Base-by-base conservation (phyloP, 805 yeast genomes). In the Metschnikowia lochheadii region DNA sequence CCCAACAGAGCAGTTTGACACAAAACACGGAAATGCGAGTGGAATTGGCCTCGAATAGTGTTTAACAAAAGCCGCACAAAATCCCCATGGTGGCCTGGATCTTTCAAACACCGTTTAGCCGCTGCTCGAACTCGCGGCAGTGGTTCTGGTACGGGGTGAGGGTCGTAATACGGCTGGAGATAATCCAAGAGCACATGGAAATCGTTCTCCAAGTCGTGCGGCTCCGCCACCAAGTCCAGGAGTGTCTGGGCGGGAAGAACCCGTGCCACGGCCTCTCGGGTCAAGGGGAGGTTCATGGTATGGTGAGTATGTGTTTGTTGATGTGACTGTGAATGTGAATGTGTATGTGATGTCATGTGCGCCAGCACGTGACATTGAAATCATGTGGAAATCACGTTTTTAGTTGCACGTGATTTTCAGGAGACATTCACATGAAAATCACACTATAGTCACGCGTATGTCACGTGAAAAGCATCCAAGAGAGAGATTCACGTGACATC, bases 81-180 rank as follows among this genome's bases (percentile, higher is more conserved):
- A 14, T 68, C 68, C 10, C 58, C 53, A 50, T 71, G 77, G 38
- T 60, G 62, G 4, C 37, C 10, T 3, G 65, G 68, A 49, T 69
- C 70, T 45, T 69, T 68, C 20, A 73, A 58, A 45, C 76, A 70
- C 14, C 68, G 60, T 42, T 68, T 56, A 11, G 72, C 69, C 3
- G 77, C 77, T 1, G 70, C 59, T 38, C 62, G 66, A 7, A 70
- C 61, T 26, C 78, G 56, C 18, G 63, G 67, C 23, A 71, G 61
- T 0, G 76, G 72, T 37, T 62, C 67, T 5, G 56, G 49, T 13
- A 49, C 41, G 20, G 34, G 37, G 10, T 13, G 56, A 1, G 74
- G 68, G 6, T 23, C 44, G 44, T 62, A 65, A 50, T 54, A 62
- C 2, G 74, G 72, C 50, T 56, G 57, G 17, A 70, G 59, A 70